Evolutionary conservation across 2,329 filamentous ascomycete genomes (phyloP).

Genomic region (Ascochyta pisi): DNA sequence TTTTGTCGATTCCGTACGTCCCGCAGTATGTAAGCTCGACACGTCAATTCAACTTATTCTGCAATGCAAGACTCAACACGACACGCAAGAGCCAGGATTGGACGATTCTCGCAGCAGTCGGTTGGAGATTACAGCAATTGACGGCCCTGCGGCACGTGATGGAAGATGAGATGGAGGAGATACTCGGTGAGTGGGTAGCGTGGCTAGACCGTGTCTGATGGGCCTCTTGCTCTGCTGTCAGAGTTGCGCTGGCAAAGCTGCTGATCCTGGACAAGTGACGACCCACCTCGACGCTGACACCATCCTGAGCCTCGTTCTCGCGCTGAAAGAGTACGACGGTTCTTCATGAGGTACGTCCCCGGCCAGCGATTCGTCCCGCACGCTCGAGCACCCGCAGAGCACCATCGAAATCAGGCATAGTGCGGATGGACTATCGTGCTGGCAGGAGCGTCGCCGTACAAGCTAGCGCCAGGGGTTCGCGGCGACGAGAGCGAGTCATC

Average conservation of each 20-base stretch:
- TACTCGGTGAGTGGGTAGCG: conserved; percentile 73
- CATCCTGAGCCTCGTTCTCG: conserved; percentile 72
- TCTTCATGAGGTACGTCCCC: conserved; percentile 68
- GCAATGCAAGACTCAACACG: conserved; percentile 52
- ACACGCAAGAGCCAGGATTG: conserved; percentile 73
- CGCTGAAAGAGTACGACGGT: conserved; percentile 73
- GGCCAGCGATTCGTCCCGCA: neutral
- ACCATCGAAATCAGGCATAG: neutral
- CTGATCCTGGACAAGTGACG: conserved; percentile 82
- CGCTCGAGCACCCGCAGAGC: conserved; percentile 5
- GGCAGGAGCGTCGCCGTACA: conserved; percentile 61
- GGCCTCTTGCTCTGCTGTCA: conserved; percentile 75
- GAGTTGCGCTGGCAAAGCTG: conserved; percentile 73
- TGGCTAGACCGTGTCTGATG: conserved; percentile 74
- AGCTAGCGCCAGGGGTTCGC: conserved; percentile 44
- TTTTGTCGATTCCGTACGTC: too few species aligned
- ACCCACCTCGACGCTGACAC: conserved; percentile 87
- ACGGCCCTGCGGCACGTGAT: conserved; percentile 72
- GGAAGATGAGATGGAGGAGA: conserved; percentile 68
- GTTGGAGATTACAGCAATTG: conserved; percentile 68
- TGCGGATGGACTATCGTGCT: conserved; percentile 58
- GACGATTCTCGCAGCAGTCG: conserved; percentile 81
- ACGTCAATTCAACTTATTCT: too few species aligned
- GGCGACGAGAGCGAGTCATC: conserved; percentile 57
- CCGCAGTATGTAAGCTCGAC: too few species aligned